phyloP scores from a whole-genome alignment of 257 asterid species.

The Solanum neorickii region DNA sequence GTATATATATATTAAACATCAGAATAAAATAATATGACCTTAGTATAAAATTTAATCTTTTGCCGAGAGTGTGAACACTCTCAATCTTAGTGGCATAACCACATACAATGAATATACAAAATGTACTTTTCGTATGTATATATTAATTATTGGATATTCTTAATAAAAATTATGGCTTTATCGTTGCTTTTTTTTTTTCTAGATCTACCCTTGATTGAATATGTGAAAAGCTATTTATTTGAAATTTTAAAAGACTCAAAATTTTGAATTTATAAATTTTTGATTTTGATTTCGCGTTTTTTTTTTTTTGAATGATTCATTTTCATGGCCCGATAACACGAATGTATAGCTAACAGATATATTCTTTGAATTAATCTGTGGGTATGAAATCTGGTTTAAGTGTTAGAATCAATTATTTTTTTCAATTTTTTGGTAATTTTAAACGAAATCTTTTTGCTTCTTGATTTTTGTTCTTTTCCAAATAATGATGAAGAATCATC shows the following conservation, averaged over 20 bases:
- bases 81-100: no score
- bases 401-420: neutral
- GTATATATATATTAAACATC: no score
- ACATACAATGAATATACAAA: no score
- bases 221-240: neutral
- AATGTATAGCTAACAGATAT: neutral
- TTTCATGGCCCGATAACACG: neutral
- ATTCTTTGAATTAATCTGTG: neutral
- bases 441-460: no score
- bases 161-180: no score
- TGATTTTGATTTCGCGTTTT: accelerated
- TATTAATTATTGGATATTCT: no score
- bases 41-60: neutral
- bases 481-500: no score
- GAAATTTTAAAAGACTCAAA: neutral
- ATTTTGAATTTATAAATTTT: neutral
- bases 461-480: no score
- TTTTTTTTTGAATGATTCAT: neutral
- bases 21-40: no score
- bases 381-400: neutral
- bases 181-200: no score
- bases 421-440: no score
- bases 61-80: neutral
- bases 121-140: neutral
- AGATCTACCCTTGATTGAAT: neutral